Conservation (phyloP, 2,329 filamentous ascomycete genomes). For the Aspergillus caelatus region DNA sequence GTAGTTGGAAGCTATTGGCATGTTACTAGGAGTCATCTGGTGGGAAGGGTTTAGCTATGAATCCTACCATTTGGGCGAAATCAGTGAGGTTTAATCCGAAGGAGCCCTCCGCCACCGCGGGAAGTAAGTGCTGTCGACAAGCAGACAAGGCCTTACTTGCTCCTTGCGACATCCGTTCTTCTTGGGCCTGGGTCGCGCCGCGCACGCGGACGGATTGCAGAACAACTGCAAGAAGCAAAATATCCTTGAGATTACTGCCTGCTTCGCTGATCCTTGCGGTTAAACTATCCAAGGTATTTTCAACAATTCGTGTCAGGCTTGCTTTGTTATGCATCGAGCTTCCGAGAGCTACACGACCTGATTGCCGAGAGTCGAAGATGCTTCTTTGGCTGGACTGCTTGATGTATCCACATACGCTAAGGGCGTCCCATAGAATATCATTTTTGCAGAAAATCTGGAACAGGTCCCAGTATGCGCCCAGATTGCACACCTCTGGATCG, state of each 20-base stretch:
- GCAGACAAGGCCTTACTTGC: constrained; percentile 25
- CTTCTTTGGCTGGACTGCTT: constrained; percentile 13
- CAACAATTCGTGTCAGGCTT: constrained; percentile 29
- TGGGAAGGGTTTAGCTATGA: no score
- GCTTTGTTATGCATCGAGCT: constrained; percentile 22
- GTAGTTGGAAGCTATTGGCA: constrained; percentile 7
- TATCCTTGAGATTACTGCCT: constrained; percentile 34
- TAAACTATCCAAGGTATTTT: constrained; percentile 33
- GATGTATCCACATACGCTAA: constrained; percentile 35
- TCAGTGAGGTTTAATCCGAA: neutral
- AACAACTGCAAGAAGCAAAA: constrained; percentile 33
- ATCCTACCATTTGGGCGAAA: constrained; percentile 11
- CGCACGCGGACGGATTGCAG: constrained; percentile 33
- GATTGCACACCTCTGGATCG: constrained; percentile 28
- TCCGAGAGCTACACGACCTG: neutral
- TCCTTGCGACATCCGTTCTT: constrained; percentile 29
- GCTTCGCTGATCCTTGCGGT: constrained; percentile 29
- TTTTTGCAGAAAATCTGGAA: constrained; percentile 33
- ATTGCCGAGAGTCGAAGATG: no score
- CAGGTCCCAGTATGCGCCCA: constrained; percentile 28
- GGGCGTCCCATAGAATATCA: constrained; percentile 34
- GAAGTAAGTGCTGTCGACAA: constrained; percentile 24
- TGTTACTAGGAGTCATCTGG: neutral
- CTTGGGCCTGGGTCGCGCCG: constrained; percentile 28
- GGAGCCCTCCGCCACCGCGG: constrained; percentile 6